phyloP scores from a whole-genome alignment of 805 yeast species.

The Blastobotrys peoriensis region DNA sequence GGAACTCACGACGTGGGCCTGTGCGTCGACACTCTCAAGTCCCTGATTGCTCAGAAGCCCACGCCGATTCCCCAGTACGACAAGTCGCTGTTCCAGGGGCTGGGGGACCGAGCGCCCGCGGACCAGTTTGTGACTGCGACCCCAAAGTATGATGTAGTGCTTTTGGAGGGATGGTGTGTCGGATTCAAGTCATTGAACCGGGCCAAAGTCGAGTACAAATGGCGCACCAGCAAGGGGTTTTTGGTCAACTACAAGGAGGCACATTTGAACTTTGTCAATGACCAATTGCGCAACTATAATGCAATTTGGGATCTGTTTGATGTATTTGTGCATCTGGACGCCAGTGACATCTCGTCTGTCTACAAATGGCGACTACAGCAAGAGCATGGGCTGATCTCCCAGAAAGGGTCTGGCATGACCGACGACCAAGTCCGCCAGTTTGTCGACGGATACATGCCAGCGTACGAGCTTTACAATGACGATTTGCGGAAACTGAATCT shows the following conservation, averaged over 20 bases:
- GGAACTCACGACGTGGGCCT: conserved; percentile 81
- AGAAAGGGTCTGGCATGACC: conserved; percentile 71
- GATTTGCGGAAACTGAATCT: conserved; percentile 7
- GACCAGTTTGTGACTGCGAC: conserved; percentile 35
- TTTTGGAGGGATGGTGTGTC: conserved; percentile 93
- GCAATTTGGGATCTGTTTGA: conserved; percentile 54
- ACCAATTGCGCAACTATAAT: conserved; percentile 43
- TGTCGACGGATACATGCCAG: conserved; percentile 82
- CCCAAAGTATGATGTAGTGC: conserved; percentile 52
- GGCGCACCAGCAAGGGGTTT: conserved; percentile 23
- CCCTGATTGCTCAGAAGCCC: conserved; percentile 26
- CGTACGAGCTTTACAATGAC: conserved; percentile 56
- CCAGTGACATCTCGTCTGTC: conserved; percentile 56
- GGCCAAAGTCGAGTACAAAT: conserved; percentile 26
- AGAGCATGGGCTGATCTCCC: conserved; percentile 53
- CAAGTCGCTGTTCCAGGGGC: conserved; percentile 63
- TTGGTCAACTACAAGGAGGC: conserved; percentile 27
- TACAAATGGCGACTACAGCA: conserved; percentile 73
- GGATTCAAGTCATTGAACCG: conserved; percentile 53
- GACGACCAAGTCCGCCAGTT: conserved; percentile 62
- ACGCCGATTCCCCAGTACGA: conserved; percentile 64
- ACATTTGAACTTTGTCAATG: conserved; percentile 42
- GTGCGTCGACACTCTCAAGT: conserved; percentile 31
- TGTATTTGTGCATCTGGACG: conserved; percentile 53
- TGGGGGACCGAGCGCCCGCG: conserved; percentile 63